phyloP scores from a whole-genome alignment of 805 yeast genomes.

The Candida coleopterorum region DNA sequence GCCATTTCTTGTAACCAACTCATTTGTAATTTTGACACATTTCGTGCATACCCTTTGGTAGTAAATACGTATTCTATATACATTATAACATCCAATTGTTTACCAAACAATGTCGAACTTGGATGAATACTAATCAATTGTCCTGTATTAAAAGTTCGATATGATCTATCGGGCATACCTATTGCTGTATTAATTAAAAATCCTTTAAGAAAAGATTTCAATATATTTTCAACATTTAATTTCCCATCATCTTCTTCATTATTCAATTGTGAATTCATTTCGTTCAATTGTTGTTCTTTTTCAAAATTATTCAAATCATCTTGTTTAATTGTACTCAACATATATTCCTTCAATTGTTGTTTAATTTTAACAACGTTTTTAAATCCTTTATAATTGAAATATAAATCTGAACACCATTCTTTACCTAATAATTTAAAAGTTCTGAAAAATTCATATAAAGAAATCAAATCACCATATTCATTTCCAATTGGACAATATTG shows the following conservation, averaged over 20 bases:
- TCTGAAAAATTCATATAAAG: conserved; percentile 74
- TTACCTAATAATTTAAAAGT: conserved; percentile 44
- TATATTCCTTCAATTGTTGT: conserved; percentile 67
- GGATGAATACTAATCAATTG: conserved; percentile 89
- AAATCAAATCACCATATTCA: conserved; percentile 74
- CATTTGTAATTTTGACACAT: conserved; percentile 74
- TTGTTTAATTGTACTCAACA: conserved; percentile 46
- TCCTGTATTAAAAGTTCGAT: conserved; percentile 77
- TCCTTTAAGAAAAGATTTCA: conserved; percentile 80
- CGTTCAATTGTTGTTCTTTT: conserved; percentile 21
- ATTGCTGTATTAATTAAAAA: conserved; percentile 86
- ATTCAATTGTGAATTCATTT: conserved; percentile 18
- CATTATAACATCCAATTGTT: conserved; percentile 80
- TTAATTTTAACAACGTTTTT: conserved; percentile 71
- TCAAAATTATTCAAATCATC: conserved; percentile 28
- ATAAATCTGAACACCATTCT: conserved; percentile 80
- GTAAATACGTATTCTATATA: conserved; percentile 93
- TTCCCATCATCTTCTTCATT: conserved; percentile 20
- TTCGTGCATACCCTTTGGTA: conserved; percentile 87
- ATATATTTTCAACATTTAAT: conserved; percentile 51
- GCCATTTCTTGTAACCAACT: conserved; percentile 84
- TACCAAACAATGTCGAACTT: conserved; percentile 81
- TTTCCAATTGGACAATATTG: conserved; percentile 68
- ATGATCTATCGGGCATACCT: conserved; percentile 92
- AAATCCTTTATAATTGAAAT: conserved; percentile 74